phyloP scores from a whole-genome alignment of 2,329 filamentous ascomycete species.

The Thelonectria blattea region DNA sequence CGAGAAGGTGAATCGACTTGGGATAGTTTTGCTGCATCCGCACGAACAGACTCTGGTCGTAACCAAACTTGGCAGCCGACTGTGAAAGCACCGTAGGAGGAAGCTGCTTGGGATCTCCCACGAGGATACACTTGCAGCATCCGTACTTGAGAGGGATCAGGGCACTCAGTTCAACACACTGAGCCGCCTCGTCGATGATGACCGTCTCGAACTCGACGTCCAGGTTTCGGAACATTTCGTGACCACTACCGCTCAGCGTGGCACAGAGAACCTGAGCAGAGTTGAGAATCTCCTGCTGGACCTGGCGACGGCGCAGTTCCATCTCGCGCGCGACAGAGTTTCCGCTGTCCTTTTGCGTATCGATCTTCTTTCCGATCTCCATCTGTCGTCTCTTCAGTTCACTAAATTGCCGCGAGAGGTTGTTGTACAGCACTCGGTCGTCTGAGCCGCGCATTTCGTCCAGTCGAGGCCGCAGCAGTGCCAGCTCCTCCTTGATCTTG shows the following conservation, averaged over 20 bases:
- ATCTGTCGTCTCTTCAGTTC: slow-evolving; percentile 77
- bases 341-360: slow-evolving; percentile 84
- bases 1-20: slow-evolving; percentile 88
- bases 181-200: slow-evolving; percentile 96
- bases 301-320: slow-evolving; percentile 81
- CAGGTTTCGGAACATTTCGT: slow-evolving; percentile 95
- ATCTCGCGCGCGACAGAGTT: slow-evolving; percentile 82
- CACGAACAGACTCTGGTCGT: slow-evolving; percentile 97
- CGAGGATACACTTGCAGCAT: slow-evolving; percentile 93
- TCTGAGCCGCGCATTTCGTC: slow-evolving; percentile 67
- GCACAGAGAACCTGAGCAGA: slow-evolving; percentile 92
- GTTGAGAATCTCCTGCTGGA: slow-evolving; percentile 91
- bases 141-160: slow-evolving; percentile 97
- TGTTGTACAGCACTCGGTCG: slow-evolving; percentile 54
- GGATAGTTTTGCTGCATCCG: slow-evolving; percentile 96
- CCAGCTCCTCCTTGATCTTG: slow-evolving; percentile 78
- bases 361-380: slow-evolving; percentile 79
- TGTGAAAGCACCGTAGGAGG: slow-evolving; percentile 95
- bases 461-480: slow-evolving; percentile 72
- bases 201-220: slow-evolving; percentile 98
- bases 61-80: slow-evolving; percentile 89
- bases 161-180: slow-evolving; percentile 96
- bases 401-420: slow-evolving; percentile 78
- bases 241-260: slow-evolving; percentile 92
- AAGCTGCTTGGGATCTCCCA: slow-evolving; percentile 96